These are phyloP conservation scores for Microdochium nivale DNA, from an alignment of 2,329 filamentous ascomycete species.

Conservation along the genomic window DNA sequence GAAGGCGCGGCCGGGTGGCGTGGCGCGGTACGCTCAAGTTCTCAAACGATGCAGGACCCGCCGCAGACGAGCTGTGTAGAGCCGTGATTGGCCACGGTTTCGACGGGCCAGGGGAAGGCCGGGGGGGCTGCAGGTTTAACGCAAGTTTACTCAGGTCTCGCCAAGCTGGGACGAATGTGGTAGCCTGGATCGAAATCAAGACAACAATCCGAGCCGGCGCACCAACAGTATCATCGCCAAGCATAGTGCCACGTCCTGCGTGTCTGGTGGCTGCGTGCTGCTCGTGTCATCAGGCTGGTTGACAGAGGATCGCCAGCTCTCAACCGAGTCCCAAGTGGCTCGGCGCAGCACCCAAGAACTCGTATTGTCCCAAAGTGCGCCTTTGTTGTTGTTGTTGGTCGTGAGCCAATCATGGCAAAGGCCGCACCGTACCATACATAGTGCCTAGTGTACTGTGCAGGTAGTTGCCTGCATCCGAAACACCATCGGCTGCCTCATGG, in stretches of 20 bases:
- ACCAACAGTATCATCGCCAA: neutral
- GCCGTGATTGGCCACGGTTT: neutral
- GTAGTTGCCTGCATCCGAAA: too few species aligned
- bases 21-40: neutral
- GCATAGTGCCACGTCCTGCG: too few species aligned
- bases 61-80: neutral
- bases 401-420: too few species aligned
- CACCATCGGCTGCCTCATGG: too few species aligned
- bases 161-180: neutral
- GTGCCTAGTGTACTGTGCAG: too few species aligned
- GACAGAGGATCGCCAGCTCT: neutral
- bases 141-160: too few species aligned
- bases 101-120: neutral
- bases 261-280: too few species aligned
- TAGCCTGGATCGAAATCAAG: neutral
- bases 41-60: neutral
- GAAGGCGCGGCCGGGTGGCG: neutral
- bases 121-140: too few species aligned
- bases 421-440: too few species aligned
- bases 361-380: neutral
- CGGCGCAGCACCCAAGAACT: neutral
- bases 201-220: neutral
- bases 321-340: neutral
- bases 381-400: too few species aligned
- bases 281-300: neutral